These are phyloP conservation scores for Sarocladium strictum DNA, from an alignment of 2,329 filamentous ascomycete genomes.

Conservation along the genomic window DNA sequence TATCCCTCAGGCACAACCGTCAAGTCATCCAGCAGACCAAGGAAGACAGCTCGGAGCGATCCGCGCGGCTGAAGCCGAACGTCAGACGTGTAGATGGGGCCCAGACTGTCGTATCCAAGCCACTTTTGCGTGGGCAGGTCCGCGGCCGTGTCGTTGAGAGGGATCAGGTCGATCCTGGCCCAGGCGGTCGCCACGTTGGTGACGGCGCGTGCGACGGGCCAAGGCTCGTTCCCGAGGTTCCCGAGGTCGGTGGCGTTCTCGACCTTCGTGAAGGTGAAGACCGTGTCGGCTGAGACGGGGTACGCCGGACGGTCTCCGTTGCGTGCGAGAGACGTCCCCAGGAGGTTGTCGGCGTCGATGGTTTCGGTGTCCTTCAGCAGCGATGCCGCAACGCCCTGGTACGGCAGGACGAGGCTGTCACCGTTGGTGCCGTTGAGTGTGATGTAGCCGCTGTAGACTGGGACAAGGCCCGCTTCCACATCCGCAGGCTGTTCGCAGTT, in stretches of 20 bases:
- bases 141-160: not conserved
- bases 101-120: slow-evolving; percentile 17
- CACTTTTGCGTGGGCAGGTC: slow-evolving; percentile 7
- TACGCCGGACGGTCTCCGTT: slow-evolving; percentile 12
- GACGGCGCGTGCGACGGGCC: not conserved
- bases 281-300: slow-evolving; percentile 15
- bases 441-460: slow-evolving; percentile 34
- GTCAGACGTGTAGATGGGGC: slow-evolving; percentile 5
- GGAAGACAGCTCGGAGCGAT: too few relatives aligned
- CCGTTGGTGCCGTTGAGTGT: slow-evolving; percentile 27
- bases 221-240: not conserved
- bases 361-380: slow-evolving; percentile 17
- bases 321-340: slow-evolving; percentile 14
- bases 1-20: slow-evolving; percentile 16
- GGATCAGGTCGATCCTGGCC: not conserved
- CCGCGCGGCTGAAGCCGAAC: too few relatives aligned
- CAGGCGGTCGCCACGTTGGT: not conserved
- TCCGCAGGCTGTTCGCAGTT: slow-evolving; percentile 18
- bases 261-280: slow-evolving; percentile 18
- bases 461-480: slow-evolving; percentile 21
- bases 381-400: slow-evolving; percentile 24
- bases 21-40: too few relatives aligned
- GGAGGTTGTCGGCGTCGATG: slow-evolving; percentile 8
- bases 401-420: slow-evolving; percentile 27
- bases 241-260: not conserved